phyloP scores from a whole-genome alignment of 2,329 filamentous ascomycete species.

The Metarhizium guizhouense region DNA sequence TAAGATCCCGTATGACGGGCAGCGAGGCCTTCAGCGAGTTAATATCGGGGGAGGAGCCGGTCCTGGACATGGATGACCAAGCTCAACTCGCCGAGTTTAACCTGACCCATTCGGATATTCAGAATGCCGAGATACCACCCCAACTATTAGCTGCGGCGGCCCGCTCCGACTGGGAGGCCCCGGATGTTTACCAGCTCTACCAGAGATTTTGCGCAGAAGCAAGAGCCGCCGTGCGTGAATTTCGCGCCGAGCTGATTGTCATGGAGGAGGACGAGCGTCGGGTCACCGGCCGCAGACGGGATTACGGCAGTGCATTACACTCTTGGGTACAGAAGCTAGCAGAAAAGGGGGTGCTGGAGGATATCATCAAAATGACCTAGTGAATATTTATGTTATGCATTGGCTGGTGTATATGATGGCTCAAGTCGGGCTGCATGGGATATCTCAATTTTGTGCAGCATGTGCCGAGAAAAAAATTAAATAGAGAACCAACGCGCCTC shows the following conservation, averaged over 20 bases:
- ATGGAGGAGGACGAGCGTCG: slow-evolving; percentile 41
- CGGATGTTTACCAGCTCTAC: slow-evolving; percentile 26
- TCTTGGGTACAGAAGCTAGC: slow-evolving; percentile 62
- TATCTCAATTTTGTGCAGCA: not conserved
- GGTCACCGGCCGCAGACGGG: slow-evolving; percentile 48
- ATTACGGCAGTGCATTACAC: slow-evolving; percentile 62
- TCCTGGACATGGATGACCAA: slow-evolving; percentile 15
- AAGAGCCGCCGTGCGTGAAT: slow-evolving; percentile 31
- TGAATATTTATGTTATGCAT: not conserved
- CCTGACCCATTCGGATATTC: slow-evolving; percentile 17
- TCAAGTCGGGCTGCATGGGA: not conserved
- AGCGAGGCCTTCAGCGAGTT: slow-evolving; percentile 13
- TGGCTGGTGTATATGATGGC: not conserved
- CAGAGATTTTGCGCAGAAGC: slow-evolving; percentile 31
- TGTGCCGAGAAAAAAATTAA: not conserved
- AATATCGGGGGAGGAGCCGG: slow-evolving; percentile 11
- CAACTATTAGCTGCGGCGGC: slow-evolving; percentile 9
- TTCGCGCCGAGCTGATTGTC: slow-evolving; percentile 36
- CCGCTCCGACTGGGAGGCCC: slow-evolving; percentile 4
- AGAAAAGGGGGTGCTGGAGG: slow-evolving; percentile 51
- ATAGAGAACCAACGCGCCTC: not conserved
- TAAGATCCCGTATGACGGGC: slow-evolving; percentile 24
- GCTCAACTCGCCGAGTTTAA: slow-evolving; percentile 21
- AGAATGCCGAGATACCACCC: slow-evolving; percentile 11
- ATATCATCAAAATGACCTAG: slow-evolving; percentile 21